Percentiles rank a stretch among this genome's conserved stretches.
These are phyloP conservation scores for Rhodosporidiobolus sp. DNA, from an alignment of 768 basidiomycete genomes.

Conservation along the genomic window DNA sequence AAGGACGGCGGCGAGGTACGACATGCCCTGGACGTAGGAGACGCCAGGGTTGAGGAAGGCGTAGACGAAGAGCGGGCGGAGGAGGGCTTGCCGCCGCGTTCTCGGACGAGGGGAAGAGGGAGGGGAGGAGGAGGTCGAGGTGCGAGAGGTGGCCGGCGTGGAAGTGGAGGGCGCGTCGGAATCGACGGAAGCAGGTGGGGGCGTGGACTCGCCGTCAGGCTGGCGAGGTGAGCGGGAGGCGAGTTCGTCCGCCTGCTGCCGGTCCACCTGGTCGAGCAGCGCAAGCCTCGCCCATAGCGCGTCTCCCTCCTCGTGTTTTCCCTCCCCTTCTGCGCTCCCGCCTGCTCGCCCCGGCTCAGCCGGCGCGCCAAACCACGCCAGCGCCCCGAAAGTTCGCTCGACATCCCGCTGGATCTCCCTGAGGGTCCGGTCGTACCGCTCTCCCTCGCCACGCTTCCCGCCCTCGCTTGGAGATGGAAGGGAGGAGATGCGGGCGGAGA, in stretches of 20 bases:
- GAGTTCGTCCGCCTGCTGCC: not conserved
- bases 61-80: conserved; percentile 35
- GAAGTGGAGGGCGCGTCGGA: too few relatives aligned
- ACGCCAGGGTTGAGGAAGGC: conserved; percentile 39
- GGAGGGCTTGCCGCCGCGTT: conserved; percentile 18
- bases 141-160: too few relatives aligned
- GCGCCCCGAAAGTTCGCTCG: conserved; percentile 28
- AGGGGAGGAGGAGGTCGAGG: not conserved
- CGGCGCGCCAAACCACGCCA: conserved; percentile 25
- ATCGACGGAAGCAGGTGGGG: too few relatives aligned
- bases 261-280: conserved; percentile 5
- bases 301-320: not conserved
- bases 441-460: not conserved
- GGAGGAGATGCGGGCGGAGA: conserved; percentile 6
- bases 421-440: conserved; percentile 16
- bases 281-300: conserved; percentile 22
- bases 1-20: conserved; percentile 34
- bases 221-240: too few relatives aligned
- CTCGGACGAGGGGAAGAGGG: not conserved
- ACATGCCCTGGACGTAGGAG: conserved; percentile 37
- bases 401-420: conserved; percentile 38
- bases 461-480: conserved; percentile 9
- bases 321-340: too few relatives aligned
- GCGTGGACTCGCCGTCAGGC: too few relatives aligned
- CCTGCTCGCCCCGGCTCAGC: too few relatives aligned